Conservation (phyloP, 352 stramenopile genomes). For the Pythium chondricola region DNA sequence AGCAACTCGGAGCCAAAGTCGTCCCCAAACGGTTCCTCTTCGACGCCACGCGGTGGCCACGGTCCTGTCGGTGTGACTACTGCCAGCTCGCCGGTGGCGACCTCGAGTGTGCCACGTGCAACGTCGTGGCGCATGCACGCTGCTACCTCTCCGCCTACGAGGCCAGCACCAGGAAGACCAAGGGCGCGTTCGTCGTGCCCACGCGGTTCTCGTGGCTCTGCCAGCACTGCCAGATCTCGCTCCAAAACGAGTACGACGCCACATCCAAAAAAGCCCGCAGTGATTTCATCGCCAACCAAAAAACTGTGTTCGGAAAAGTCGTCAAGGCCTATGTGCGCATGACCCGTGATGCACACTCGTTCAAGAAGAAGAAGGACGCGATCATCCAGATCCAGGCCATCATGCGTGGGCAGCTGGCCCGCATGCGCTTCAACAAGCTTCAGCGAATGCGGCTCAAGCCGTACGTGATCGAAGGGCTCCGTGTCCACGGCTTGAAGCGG, state of each 20-base stretch:
- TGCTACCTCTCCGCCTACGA: slow-evolving; percentile 49
- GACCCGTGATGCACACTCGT: slow-evolving; percentile 46
- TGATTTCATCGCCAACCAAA: slow-evolving; percentile 37
- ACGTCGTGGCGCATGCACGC: slow-evolving; percentile 52
- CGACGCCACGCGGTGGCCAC: slow-evolving; percentile 30
- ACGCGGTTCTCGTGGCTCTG: slow-evolving; percentile 57
- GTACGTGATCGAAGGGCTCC: slow-evolving; percentile 39
- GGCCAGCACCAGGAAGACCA: slow-evolving; percentile 26
- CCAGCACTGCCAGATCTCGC: slow-evolving; percentile 33
- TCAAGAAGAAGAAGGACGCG: slow-evolving; percentile 51
- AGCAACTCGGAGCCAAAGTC: slow-evolving; percentile 15
- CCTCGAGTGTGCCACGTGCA: slow-evolving; percentile 55
- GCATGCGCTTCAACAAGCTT: slow-evolving; percentile 36
- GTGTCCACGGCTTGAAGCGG: slow-evolving; percentile 16
- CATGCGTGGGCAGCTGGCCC: slow-evolving; percentile 41
- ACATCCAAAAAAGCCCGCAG: slow-evolving; percentile 28
- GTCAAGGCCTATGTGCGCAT: slow-evolving; percentile 65
- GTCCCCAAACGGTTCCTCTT: slow-evolving; percentile 48
- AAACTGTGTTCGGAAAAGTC: slow-evolving; percentile 42
- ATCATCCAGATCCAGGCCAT: slow-evolving; percentile 51
- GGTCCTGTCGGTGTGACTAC: slow-evolving; percentile 50
- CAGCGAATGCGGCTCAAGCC: slow-evolving; percentile 53
- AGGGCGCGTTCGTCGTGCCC: slow-evolving; percentile 48
- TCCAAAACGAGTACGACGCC: slow-evolving; percentile 58
- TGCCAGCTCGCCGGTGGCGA: slow-evolving; percentile 54